phyloP scores from a whole-genome alignment of 1,284 basidiomycete species.

The Athelia psychrophila region DNA sequence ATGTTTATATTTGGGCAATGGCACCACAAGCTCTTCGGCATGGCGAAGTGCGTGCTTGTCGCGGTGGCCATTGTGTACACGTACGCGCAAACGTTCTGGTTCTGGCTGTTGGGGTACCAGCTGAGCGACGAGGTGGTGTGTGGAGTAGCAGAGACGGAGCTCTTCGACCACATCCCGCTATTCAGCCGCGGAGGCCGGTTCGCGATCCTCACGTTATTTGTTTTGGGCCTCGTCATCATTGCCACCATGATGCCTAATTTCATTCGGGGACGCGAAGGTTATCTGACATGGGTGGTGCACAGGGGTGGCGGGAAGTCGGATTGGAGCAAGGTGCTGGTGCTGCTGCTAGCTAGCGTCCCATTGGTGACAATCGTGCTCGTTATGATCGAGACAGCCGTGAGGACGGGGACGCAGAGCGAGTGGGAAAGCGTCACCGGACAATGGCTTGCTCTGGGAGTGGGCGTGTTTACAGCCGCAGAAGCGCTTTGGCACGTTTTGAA shows the following conservation, averaged over 20 bases:
- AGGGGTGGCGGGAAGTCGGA: neutral
- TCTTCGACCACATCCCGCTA: neutral
- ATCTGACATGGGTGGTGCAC: neutral
- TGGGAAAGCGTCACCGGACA: neutral
- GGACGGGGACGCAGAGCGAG: neutral
- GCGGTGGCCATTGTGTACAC: neutral
- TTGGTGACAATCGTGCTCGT: neutral
- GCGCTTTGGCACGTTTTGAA: neutral
- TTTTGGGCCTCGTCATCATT: neutral
- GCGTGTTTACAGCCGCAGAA: neutral
- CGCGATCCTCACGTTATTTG: neutral
- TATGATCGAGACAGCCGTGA: constrained; percentile 1
- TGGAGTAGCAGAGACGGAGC: neutral
- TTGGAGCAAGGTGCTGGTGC: neutral
- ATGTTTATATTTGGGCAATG: constrained; percentile 1
- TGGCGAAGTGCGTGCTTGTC: neutral
- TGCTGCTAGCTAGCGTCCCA: neutral
- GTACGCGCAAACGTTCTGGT: constrained; percentile 2
- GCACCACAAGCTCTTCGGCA: neutral
- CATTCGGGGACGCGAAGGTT: neutral
- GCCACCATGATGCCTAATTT: neutral
- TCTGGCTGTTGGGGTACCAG: neutral
- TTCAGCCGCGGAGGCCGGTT: neutral
- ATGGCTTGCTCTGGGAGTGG: constrained; percentile 1
- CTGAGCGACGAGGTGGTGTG: constrained; percentile 1